Evolutionary conservation across 1,284 basidiomycete species (phyloP).

Genomic region (Polyporus tsugae): DNA sequence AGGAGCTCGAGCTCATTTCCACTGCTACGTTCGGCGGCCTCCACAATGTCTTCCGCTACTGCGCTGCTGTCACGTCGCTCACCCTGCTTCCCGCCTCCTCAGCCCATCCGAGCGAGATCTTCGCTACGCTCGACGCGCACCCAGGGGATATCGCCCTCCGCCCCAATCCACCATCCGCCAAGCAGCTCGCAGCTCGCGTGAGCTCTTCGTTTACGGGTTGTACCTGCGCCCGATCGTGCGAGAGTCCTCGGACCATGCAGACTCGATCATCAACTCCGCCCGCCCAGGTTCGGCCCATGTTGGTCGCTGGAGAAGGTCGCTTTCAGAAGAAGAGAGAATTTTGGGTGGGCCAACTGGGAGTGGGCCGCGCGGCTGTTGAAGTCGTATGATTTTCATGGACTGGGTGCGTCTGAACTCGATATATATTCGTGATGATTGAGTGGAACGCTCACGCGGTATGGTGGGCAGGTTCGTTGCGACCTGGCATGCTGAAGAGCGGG

Average conservation of each 20-base stretch:
- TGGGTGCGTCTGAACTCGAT: no score
- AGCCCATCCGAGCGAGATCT: background rate
- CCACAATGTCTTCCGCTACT: background rate
- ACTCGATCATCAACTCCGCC: no score
- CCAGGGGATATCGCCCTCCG: background rate
- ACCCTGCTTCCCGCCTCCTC: background rate
- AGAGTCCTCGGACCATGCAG: no score
- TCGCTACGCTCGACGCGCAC: background rate
- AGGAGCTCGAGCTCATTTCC: slow-evolving; percentile 9
- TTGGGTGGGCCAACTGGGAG: background rate
- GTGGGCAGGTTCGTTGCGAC: no score
- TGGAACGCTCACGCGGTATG: no score
- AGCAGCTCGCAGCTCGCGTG: background rate
- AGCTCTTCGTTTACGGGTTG: background rate
- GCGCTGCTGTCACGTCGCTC: background rate
- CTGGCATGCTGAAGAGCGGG: no score
- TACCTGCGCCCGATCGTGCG: background rate
- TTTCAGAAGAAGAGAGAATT: background rate
- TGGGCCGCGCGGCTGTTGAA: background rate
- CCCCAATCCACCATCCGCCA: no score
- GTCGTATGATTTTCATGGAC: background rate
- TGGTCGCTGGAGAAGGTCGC: background rate
- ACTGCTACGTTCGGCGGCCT: background rate
- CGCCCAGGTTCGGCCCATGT: no score
- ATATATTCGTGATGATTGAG: no score